Conservation (phyloP, 2,329 filamentous ascomycete genomes). For the Aphanocladium album region DNA sequence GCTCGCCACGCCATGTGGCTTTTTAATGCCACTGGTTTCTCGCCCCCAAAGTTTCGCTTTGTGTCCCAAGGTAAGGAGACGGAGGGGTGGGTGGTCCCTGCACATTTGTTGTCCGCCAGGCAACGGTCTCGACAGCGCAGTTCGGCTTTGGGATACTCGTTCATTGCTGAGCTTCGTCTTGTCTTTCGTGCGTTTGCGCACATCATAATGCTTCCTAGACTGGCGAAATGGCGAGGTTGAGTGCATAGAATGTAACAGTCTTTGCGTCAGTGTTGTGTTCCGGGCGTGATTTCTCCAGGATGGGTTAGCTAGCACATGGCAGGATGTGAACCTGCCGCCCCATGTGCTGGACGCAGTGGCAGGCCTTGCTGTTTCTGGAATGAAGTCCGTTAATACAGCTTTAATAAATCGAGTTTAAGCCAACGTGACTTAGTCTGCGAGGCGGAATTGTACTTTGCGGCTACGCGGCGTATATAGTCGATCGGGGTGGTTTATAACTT, state of each 20-base stretch:
- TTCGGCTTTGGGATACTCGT: not conserved
- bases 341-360: not conserved
- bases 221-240: not conserved
- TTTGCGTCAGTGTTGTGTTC: not conserved
- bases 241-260: not conserved
- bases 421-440: too few species aligned
- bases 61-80: not conserved
- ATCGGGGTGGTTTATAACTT: too few species aligned
- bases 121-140: not conserved
- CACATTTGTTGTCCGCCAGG: too few species aligned
- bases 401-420: too few species aligned
- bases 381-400: not conserved
- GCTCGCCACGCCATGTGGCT: constrained; percentile 2
- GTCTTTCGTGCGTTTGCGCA: not conserved
- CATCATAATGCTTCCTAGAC: not conserved
- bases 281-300: not conserved
- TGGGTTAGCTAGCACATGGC: not conserved
- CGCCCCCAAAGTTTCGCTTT: not conserved
- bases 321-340: not conserved
- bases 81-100: too few species aligned
- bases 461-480: too few species aligned
- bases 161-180: not conserved
- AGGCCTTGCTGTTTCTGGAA: constrained; percentile 1
- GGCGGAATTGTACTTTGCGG: too few species aligned
- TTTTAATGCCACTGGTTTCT: not conserved